Conservation (phyloP, 768 basidiomycete genomes). For the Tulasnella sp. region DNA sequence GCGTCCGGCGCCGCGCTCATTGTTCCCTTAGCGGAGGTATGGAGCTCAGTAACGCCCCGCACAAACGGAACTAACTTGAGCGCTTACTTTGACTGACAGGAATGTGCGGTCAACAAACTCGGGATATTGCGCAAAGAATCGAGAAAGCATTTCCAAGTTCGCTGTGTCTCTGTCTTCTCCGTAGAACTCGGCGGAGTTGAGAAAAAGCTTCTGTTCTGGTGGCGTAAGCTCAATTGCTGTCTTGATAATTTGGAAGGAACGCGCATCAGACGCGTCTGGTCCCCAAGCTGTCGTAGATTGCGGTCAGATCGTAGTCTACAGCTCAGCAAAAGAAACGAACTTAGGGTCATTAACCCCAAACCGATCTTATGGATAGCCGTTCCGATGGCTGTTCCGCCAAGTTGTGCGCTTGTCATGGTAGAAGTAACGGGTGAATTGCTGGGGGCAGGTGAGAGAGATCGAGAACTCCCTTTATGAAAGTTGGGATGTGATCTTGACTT, state of each 20-base stretch:
- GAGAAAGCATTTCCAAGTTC: conserved; percentile 43
- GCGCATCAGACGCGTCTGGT: conserved; percentile 44
- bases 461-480: not conserved
- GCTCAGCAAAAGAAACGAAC: not conserved
- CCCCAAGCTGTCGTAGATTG: not conserved
- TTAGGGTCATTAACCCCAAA: not conserved
- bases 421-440: not conserved
- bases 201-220: conserved; percentile 39
- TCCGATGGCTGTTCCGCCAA: not conserved
- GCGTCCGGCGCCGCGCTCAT: not conserved
- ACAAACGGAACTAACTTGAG: not conserved
- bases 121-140: conserved; percentile 45
- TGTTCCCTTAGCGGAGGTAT: not conserved
- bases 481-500: not conserved
- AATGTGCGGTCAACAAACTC: conserved; percentile 41
- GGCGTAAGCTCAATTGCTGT: conserved; percentile 41
- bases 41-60: not conserved
- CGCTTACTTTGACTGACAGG: conserved; percentile 43
- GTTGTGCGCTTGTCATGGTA: not conserved
- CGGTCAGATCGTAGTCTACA: not conserved
- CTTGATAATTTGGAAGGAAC: conserved; percentile 55
- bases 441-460: not conserved
- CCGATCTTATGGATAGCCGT: not conserved
- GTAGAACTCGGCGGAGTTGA: conserved; percentile 58
- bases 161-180: conserved; percentile 33